Evolutionary conservation across 2,329 filamentous ascomycete genomes (phyloP), one percentile per base, ranked within the genome.

Genomic region (Colletotrichum brevisporum): DNA sequence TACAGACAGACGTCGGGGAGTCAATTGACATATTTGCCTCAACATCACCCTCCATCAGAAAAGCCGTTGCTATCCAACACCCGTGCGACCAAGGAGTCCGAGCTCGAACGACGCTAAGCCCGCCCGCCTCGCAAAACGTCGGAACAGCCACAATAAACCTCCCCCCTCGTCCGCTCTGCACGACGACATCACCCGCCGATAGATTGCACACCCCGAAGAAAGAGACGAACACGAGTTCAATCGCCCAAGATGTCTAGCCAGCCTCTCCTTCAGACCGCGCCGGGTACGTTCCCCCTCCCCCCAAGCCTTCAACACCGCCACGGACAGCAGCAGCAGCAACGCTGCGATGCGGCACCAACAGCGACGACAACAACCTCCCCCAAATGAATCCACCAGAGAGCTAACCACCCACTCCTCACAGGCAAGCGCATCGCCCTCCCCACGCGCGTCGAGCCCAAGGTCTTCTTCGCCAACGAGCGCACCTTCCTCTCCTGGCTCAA

Each of bases 401-500:
- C 31, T 36, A 36, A 36, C 31, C 5, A 36, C 31, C 27, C n/a
- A 2, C 41, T 6, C 41, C 41, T n/a, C 13, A 55, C 76, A 97
- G 95, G 95, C 88, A 99, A 99, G 86, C 94, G 95, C 79, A 98
- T 99, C 80, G 95, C 96, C 77, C 94, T 99, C 73, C 96, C 96
- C 67, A 98, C 95, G 70, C 94, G 96, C 75, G 95, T 99, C 82
- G 96, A 99, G 83, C 96, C 96, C 76, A 99, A 99, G 84, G 96
- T 99, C 86, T 99, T 98, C 90, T 99, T 99, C 87, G 96, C 96
- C 84, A 99, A 99, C 87, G 96, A 99, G 85, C 94, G 96, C 72
- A 99, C 96, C 72, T 99, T 99, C 81, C 91, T 99, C 78, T 97
- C 94, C 83, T 99, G 96, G 96, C 93, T 99, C 78, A 99, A 99